Conservation (phyloP, 78 protist species). For the Dictyostelium capitatum region DNA sequence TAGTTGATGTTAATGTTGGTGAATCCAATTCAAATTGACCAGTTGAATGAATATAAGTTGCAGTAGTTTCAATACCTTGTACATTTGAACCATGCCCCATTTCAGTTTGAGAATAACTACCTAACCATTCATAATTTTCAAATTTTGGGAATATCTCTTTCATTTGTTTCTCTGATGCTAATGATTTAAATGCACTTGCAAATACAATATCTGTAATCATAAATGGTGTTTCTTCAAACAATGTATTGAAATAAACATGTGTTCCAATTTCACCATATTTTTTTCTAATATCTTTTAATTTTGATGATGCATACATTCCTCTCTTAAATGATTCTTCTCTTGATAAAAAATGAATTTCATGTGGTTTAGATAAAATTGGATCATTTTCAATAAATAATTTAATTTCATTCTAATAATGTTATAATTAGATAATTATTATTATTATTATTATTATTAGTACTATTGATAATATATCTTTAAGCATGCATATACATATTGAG, state of each 20-base stretch:
- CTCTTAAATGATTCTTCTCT: conserved; percentile 61
- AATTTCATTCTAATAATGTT: conserved; percentile 15
- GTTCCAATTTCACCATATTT: neutral
- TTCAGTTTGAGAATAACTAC: conserved; percentile 82
- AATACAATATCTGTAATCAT: conserved; percentile 64
- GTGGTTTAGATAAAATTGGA: conserved; percentile 28
- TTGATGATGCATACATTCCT: neutral
- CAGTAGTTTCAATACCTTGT: conserved; percentile 87
- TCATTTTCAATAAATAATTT: conserved; percentile 27
- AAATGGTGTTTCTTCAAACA: conserved; percentile 45
- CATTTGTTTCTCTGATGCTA: conserved; percentile 72
- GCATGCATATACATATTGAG: no score
- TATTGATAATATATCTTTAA: no score
- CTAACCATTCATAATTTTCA: conserved; percentile 50
- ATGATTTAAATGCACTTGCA: conserved; percentile 32
- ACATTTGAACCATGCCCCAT: conserved; percentile 88
- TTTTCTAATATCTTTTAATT: conserved; percentile 11
- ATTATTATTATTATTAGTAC: no score
- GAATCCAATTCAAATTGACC: conserved; percentile 89
- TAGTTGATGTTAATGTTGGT: conserved; percentile 87
- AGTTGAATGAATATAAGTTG: conserved; percentile 59
- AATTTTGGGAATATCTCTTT: conserved; percentile 32
- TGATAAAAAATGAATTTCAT: conserved; percentile 40
- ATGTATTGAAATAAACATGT: neutral
- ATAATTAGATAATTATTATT: no score